A percentile compares a stretch with the other conserved stretches of the same genome.
Evolutionary conservation across 768 basidiomycete species (phyloP).

Genomic region (Tubosaeta brunneosetosa): DNA sequence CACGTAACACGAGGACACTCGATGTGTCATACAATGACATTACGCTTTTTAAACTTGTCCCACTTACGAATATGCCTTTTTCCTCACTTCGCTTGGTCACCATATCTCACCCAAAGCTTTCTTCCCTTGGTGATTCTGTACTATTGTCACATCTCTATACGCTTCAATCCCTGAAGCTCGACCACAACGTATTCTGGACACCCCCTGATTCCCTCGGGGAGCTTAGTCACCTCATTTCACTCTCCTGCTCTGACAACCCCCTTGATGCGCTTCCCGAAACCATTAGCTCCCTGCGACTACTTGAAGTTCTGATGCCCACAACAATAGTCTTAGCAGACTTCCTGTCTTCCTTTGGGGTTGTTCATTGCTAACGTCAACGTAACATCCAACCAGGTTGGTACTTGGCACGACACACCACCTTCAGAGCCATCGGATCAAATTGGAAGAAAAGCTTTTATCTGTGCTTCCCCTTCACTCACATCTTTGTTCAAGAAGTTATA

Average conservation of each 20-base stretch:
- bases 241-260: constrained; percentile 91
- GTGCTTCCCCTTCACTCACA: constrained; percentile 53
- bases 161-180: constrained; percentile 67
- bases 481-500: constrained; percentile 72
- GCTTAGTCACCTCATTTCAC: constrained; percentile 59
- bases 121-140: constrained; percentile 70
- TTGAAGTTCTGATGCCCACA: constrained; percentile 78
- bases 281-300: constrained; percentile 70
- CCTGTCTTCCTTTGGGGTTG: constrained; percentile 84
- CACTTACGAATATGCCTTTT: constrained; percentile 42
- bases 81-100: constrained; percentile 75
- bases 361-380: constrained; percentile 71
- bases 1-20: constrained; percentile 51
- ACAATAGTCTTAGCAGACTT: constrained; percentile 78
- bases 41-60: constrained; percentile 64
- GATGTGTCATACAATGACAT: constrained; percentile 90
- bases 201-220: constrained; percentile 83
- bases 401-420: constrained; percentile 62
- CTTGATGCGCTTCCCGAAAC: constrained; percentile 69
- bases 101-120: constrained; percentile 85
- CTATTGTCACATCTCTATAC: constrained; percentile 62
- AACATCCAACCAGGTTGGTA: constrained; percentile 79
- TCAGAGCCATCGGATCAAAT: constrained; percentile 21
- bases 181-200: constrained; percentile 80
- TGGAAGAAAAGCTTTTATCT: constrained; percentile 25